Evolutionary conservation across 78 protist genomes (phyloP), one percentile per base, ranked within the genome.

Genomic region (Mantamonas sphyraenae): DNA sequence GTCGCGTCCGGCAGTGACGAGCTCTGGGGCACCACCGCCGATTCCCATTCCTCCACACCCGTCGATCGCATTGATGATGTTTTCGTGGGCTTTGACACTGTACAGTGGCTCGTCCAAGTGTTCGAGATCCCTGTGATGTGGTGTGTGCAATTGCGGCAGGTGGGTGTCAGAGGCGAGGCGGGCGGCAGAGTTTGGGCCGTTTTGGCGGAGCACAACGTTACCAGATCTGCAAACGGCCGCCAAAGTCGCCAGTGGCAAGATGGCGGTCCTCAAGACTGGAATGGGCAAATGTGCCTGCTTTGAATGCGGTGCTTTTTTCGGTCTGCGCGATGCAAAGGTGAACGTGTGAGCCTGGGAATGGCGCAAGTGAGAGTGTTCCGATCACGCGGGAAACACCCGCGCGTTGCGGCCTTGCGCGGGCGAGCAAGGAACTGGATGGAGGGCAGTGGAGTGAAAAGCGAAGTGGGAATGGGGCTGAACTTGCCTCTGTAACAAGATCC

Each of bases 21-120:
- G 43, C 43, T 89, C 94, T 0, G 94, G 85, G 26, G 94, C 86
- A 0, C 94, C 91, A 1, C 39, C 47, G 16, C 83, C 83, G 7
- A 35, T 12, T 19, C 53, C 53, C 17, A 65, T 28, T 16, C 81
- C 83, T 7, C 84, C 89, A 45, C 53, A 37, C 2, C 89, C 89
- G 50, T 85, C 88, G 65, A 89, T 73, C 16, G 56, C 20, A 65
- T 89, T 76, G 61, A 89, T 51, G 37, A 89, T 59, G 14, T 31
- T 22, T 19, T 34, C 39, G 42, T 85, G 88, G 31, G 81, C 80
- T 37, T 55, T 55, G n/a, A 10, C 71, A 8, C 35, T 0, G 67
- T 66, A 73, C 7, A 83, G 0, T 1, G 88, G 73, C 16, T 1
- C 10, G 16, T 17, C 20, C 14, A 37, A 9, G 0, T 31, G 55